phyloP scores from a whole-genome alignment of 1,284 basidiomycete genomes.

The Melampsora americana region DNA sequence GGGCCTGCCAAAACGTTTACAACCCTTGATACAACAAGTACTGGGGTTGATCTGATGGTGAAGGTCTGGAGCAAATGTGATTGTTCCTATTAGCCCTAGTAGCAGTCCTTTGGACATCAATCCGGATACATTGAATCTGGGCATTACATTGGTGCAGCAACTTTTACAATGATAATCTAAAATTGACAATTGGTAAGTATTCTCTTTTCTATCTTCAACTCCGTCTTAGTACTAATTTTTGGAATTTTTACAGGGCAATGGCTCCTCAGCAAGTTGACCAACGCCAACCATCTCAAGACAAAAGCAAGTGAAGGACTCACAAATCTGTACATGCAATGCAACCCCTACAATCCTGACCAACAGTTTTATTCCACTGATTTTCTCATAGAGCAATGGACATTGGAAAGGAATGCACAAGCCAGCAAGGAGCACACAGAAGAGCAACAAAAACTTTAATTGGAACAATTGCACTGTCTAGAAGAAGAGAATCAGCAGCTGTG shows the following conservation, averaged over 20 bases:
- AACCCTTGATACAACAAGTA: slow-evolving; percentile 6
- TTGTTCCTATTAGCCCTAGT: slow-evolving; percentile 7
- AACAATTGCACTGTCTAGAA: not conserved
- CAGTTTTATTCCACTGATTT: not conserved
- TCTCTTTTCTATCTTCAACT: not conserved
- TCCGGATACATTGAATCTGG: not conserved
- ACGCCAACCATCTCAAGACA: not conserved
- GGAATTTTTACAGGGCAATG: not conserved
- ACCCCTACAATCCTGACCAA: not conserved
- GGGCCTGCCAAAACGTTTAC: slow-evolving; percentile 23
- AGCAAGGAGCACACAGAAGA: not conserved
- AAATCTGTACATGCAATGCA: not conserved
- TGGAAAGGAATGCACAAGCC: not conserved
- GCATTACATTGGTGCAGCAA: not conserved
- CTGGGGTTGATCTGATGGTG: slow-evolving; percentile 37
- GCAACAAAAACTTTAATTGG: not conserved
- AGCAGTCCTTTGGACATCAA: not conserved
- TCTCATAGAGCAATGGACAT: not conserved
- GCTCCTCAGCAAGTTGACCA: not conserved
- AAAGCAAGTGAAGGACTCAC: not conserved
- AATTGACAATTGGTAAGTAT: not conserved
- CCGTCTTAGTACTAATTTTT: not conserved
- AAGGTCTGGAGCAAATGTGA: slow-evolving; percentile 28
- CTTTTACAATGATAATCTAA: not conserved
- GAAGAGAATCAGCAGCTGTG: not conserved